Conservation (phyloP, 192 early-diverging fungal species). For the Podila epigama region DNA sequence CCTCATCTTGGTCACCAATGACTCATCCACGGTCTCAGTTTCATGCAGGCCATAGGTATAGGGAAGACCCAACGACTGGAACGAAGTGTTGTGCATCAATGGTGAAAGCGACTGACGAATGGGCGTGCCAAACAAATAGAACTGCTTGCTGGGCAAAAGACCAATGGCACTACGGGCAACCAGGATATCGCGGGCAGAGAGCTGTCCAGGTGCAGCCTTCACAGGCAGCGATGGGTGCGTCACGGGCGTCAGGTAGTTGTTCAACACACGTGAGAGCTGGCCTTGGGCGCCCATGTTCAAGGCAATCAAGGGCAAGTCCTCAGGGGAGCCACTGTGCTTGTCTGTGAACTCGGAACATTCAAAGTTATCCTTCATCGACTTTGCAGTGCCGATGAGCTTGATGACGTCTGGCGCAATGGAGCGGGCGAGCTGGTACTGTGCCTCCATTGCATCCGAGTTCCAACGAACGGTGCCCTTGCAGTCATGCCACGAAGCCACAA, state of each 20-base stretch:
- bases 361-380: conserved; percentile 82
- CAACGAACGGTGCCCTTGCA: conserved; percentile 67
- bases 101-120: conserved; percentile 93
- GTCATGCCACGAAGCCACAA: conserved; percentile 95
- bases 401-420: conserved; percentile 79
- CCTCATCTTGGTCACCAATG: conserved; percentile 59
- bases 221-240: conserved; percentile 83
- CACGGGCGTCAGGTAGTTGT: conserved; percentile 92
- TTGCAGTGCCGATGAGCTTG: conserved; percentile 90
- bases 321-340: conserved; percentile 48
- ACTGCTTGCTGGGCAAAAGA: conserved; percentile 65
- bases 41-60: conserved; percentile 82
- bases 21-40: conserved; percentile 66
- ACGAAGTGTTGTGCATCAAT: conserved; percentile 91
- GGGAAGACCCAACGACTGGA: conserved; percentile 84
- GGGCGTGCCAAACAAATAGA: conserved; percentile 90
- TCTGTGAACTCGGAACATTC: conserved; percentile 75
- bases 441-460: conserved; percentile 60
- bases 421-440: conserved; percentile 62
- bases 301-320: conserved; percentile 78
- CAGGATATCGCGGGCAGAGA: conserved; percentile 83
- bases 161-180: conserved; percentile 75
- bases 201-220: conserved; percentile 93
- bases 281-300: conserved; percentile 93
- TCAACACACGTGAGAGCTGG: conserved; percentile 90